A percentile compares a stretch with the other conserved stretches of the same genome.
Conservation (phyloP, 108 stramenopile species). For the Seminavis robusta region DNA sequence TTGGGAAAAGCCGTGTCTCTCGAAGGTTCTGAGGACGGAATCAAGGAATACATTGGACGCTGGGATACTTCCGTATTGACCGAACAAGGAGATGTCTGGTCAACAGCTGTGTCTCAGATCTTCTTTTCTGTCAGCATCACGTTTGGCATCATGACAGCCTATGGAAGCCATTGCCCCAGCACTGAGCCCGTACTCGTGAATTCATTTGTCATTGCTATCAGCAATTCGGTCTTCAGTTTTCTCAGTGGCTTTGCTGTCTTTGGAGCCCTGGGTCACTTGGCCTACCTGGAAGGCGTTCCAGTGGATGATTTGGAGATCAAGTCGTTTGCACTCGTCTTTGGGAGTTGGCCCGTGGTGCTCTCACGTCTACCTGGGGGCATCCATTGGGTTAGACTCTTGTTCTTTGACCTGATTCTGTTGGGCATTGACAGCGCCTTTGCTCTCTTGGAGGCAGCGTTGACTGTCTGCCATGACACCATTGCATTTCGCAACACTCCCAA, state of each 20-base stretch:
- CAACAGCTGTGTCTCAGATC: constrained; percentile 50
- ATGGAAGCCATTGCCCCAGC: constrained; percentile 35
- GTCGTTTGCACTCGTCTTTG: constrained; percentile 39
- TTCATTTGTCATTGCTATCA: constrained; percentile 36
- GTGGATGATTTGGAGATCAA: constrained; percentile 7
- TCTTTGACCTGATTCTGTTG: constrained; percentile 42
- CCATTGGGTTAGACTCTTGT: constrained; percentile 49
- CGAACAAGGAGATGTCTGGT: constrained; percentile 44
- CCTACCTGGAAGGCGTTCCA: constrained; percentile 12
- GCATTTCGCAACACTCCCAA: background rate
- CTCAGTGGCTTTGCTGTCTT: constrained; percentile 57
- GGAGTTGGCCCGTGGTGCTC: constrained; percentile 42
- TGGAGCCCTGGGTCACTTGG: constrained; percentile 45
- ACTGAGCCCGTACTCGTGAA: constrained; percentile 47
- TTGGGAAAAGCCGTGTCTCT: constrained; percentile 33
- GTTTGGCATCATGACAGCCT: constrained; percentile 62
- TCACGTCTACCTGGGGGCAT: constrained; percentile 34
- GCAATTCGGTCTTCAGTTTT: constrained; percentile 42
- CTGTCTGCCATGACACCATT: constrained; percentile 18
- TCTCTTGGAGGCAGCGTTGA: constrained; percentile 37
- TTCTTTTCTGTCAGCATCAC: constrained; percentile 51
- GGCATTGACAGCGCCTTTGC: constrained; percentile 58
- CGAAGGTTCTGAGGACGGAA: constrained; percentile 26
- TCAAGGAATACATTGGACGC: constrained; percentile 42
- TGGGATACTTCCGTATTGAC: constrained; percentile 34